Evolutionary conservation across 148 eudicot species (phyloP).

Genomic region (Rhododendron griersonianum): DNA sequence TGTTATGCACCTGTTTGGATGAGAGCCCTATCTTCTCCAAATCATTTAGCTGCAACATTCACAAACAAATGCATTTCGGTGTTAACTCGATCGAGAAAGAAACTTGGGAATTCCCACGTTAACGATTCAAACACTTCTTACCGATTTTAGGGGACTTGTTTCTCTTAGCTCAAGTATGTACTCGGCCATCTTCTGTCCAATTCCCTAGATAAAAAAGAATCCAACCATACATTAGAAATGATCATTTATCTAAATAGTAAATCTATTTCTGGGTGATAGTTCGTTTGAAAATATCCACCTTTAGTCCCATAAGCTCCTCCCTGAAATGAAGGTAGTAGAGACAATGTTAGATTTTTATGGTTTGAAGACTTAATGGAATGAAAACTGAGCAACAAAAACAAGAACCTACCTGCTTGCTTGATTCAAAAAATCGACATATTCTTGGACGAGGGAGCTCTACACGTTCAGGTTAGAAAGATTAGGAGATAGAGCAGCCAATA

Average conservation of each 20-base stretch:
- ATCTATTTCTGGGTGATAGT: background rate
- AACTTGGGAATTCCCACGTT: background rate
- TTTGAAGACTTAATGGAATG: background rate
- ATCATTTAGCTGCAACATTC: slow-evolving; percentile 58
- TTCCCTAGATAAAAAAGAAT: slow-evolving; percentile 48
- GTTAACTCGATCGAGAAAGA: background rate
- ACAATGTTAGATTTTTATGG: background rate
- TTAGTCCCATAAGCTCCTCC: slow-evolving; percentile 75
- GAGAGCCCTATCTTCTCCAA: slow-evolving; percentile 89
- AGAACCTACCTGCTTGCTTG: slow-evolving; percentile 64
- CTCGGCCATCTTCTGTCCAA: slow-evolving; percentile 74
- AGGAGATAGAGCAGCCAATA: background rate
- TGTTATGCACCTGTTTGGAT: slow-evolving; percentile 66
- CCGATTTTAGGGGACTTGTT: slow-evolving; percentile 69
- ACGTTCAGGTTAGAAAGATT: slow-evolving; percentile 8
- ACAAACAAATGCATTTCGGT: background rate
- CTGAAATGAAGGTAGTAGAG: slow-evolving; percentile 25
- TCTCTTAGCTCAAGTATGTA: slow-evolving; percentile 80
- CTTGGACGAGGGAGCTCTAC: slow-evolving; percentile 65
- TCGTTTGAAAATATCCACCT: slow-evolving; percentile 35
- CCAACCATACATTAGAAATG: background rate
- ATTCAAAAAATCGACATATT: slow-evolving; percentile 77
- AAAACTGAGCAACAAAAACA: background rate
- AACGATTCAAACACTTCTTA: slow-evolving; percentile 20
- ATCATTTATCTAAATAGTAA: background rate